phyloP scores from a whole-genome alignment of 441 rosid genomes.

The Pelargonium fulgidum region DNA sequence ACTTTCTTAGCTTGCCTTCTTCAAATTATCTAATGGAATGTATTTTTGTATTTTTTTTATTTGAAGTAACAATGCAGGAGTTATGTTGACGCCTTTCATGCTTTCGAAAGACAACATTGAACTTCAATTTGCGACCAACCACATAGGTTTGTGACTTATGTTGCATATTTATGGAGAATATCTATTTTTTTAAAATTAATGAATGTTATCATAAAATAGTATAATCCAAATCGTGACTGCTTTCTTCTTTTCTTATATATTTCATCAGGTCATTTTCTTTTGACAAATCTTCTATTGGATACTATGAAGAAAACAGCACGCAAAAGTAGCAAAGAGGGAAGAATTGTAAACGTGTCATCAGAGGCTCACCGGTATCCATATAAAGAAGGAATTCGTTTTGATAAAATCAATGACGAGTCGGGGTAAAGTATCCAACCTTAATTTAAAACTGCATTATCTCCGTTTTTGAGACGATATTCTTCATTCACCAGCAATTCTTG shows the following conservation, averaged over 20 bases:
- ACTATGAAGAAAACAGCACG: constrained; percentile 56
- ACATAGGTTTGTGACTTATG: constrained; percentile 37
- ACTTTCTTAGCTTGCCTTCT: background rate
- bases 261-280: constrained; percentile 62
- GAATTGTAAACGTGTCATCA: constrained; percentile 60
- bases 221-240: background rate
- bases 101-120: constrained; percentile 58
- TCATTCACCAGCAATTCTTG: no score
- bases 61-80: constrained; percentile 59
- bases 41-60: background rate
- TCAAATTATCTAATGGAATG: background rate
- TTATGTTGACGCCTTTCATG: constrained; percentile 50
- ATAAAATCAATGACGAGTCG: constrained; percentile 44
- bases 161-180: background rate
- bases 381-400: constrained; percentile 45
- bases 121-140: constrained; percentile 52
- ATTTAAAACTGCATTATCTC: background rate
- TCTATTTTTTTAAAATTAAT: background rate
- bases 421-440: constrained; percentile 30
- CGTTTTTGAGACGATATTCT: background rate
- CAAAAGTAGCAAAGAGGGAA: constrained; percentile 48
- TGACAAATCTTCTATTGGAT: constrained; percentile 51
- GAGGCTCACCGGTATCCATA: constrained; percentile 44
- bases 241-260: background rate
- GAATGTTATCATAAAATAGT: background rate